These are phyloP conservation scores for Leishmania turanica DNA, from an alignment of 208 protist species.

Conservation along the genomic window DNA sequence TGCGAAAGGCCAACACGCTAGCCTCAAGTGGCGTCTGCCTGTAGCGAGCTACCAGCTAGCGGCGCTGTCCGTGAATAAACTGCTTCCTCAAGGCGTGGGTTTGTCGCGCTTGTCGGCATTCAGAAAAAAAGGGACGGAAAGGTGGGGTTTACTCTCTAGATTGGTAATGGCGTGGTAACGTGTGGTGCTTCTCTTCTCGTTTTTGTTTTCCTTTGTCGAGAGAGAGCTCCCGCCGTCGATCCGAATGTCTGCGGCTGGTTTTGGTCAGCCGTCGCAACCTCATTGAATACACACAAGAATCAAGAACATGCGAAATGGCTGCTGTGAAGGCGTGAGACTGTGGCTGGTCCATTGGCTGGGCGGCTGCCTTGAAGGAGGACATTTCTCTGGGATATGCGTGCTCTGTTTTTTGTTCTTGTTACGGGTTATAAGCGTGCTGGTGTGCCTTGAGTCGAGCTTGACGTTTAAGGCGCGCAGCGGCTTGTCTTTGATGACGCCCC, in stretches of 20 bases:
- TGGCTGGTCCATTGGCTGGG: neutral
- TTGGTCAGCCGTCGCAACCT: neutral
- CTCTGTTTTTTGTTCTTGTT: neutral
- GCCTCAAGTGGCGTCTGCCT: constrained; percentile 1
- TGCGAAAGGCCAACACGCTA: constrained; percentile 19
- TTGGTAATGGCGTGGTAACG: neutral
- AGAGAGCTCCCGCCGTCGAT: neutral
- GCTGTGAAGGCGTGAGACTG: neutral
- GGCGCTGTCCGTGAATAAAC: neutral
- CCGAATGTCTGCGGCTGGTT: neutral
- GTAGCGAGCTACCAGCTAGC: neutral
- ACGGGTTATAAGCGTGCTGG: neutral
- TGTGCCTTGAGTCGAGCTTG: neutral
- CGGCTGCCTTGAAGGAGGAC: neutral
- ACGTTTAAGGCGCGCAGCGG: neutral
- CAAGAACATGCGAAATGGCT: neutral
- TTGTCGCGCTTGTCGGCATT: neutral
- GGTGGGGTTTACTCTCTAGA: neutral
- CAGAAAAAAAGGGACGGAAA: neutral
- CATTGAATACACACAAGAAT: neutral
- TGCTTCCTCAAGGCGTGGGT: neutral
- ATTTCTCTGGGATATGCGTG: neutral
- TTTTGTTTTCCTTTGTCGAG: neutral
- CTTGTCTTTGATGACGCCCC: neutral
- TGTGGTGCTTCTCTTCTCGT: neutral